These are phyloP conservation scores for Williopsis jadinii DNA, from an alignment of 1,139 yeast genomes.

Conservation along the genomic window DNA sequence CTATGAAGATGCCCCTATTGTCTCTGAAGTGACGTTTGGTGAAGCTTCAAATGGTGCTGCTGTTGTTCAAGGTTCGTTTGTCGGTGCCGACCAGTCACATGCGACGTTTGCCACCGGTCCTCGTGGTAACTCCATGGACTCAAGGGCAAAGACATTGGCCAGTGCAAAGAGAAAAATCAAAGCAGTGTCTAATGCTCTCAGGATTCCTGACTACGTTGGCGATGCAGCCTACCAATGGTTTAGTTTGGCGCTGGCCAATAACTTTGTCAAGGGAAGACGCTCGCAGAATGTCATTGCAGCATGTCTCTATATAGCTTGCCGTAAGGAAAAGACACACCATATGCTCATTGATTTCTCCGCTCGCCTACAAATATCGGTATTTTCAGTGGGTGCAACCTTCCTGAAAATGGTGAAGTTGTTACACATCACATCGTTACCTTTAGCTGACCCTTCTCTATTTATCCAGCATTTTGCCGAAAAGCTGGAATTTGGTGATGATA, in stretches of 20 bases:
- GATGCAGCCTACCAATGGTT: slow-evolving; percentile 90
- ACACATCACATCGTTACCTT: slow-evolving; percentile 68
- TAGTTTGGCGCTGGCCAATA: slow-evolving; percentile 72
- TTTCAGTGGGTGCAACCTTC: slow-evolving; percentile 92
- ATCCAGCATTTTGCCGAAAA: slow-evolving; percentile 91
- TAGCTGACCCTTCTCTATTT: slow-evolving; percentile 90
- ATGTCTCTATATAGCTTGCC: slow-evolving; percentile 89
- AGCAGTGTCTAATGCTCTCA: slow-evolving; percentile 71
- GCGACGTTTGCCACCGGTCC: slow-evolving; percentile 60
- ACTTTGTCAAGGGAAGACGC: slow-evolving; percentile 92
- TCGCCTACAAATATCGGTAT: slow-evolving; percentile 82
- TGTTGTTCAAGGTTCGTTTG: slow-evolving; percentile 88
- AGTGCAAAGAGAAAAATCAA: slow-evolving; percentile 75
- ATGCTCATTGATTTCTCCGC: slow-evolving; percentile 95
- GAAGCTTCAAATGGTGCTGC: slow-evolving; percentile 94
- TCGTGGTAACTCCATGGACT: slow-evolving; percentile 58
- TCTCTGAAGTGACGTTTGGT: slow-evolving; percentile 90
- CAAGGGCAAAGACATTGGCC: slow-evolving; percentile 79
- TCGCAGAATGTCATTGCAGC: slow-evolving; percentile 94
- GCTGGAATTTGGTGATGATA: slow-evolving; percentile 66
- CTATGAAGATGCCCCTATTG: slow-evolving; percentile 87
- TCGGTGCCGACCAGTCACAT: slow-evolving; percentile 80
- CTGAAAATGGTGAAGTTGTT: slow-evolving; percentile 80
- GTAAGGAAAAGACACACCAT: slow-evolving; percentile 85
- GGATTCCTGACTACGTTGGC: slow-evolving; percentile 75